Base-by-base conservation (phyloP, 306 rosid genomes). In the Rubus idaeus region DNA sequence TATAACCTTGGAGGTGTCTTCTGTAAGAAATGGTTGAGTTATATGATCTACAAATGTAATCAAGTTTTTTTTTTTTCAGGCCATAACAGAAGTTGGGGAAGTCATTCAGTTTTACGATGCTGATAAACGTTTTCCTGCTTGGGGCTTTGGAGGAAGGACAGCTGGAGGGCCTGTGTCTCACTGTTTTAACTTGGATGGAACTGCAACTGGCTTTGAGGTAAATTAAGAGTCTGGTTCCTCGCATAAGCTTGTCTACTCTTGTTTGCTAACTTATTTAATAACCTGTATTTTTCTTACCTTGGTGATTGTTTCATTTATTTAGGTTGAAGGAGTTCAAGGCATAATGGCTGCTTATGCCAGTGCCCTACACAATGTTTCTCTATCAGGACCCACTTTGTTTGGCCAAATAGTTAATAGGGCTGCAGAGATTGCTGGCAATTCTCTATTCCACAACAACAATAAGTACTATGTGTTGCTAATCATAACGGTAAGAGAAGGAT, bases 141-240 rank as follows among this genome's bases (percentile, higher is more conserved):
- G 97, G 96, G 98, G 98, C n/a, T 94, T 94, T 79, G 97, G 98
- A 81, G 97, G 93, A 80, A 83, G 78, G 78, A 46, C 78, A 56
- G 64, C 3, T 14, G 81, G 52, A 66, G 90, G 88, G 17, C 39
- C 52, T 3, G 3, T 91, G 30, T 94, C 96, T 11, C 96, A 94
- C 76, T 89, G 98, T 78, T 94, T 94, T 75, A 91, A 88, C 86
- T 84, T 94, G 84, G 89, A 90, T 74, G 90, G 89, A 66, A 66
- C 67, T 81, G 55, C 85, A 52, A 69, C 82, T 63, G 65, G 47
- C 72, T 79, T 53, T 37, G 97, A 91, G 97, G 97, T 94, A 73
- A 66, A 69, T 68, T 20, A 52, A 47, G 10, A 17, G 53, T 20
- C 51, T 20, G 18, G 45, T 14, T 37, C 6, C 44, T 37, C 30